Evolutionary conservation across 2,329 filamentous ascomycete genomes (phyloP).

Genomic region (Aspergillus tubingensis): DNA sequence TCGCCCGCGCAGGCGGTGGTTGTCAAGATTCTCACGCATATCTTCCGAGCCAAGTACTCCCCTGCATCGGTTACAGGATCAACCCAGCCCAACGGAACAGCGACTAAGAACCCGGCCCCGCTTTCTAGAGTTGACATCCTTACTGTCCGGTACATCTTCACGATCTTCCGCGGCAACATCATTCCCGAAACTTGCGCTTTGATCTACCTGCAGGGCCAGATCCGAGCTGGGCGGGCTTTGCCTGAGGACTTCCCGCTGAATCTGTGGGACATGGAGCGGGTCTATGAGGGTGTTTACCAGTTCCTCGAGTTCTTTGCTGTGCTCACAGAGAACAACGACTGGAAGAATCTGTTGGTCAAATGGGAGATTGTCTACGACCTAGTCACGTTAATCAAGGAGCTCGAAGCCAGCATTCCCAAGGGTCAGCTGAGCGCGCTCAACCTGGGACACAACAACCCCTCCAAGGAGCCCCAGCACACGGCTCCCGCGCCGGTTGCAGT

Average conservation of each 20-base stretch:
- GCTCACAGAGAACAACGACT: conserved; percentile 79
- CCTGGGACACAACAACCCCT: conserved; percentile 33
- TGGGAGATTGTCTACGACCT: conserved; percentile 92
- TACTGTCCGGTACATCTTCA: conserved; percentile 85
- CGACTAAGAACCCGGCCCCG: conserved; percentile 59
- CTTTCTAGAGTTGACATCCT: conserved; percentile 60
- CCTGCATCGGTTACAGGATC: conserved; percentile 50
- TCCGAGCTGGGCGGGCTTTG: conserved; percentile 72
- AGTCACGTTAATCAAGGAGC: conserved; percentile 78
- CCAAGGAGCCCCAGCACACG: conserved; percentile 35
- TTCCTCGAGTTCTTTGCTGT: conserved; percentile 93
- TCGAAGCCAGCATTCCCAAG: conserved; percentile 86
- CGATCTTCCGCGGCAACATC: conserved; percentile 86
- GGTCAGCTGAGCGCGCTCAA: conserved; percentile 61
- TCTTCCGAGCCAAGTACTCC: conserved; percentile 69
- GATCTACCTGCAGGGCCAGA: conserved; percentile 90
- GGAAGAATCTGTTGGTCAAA: conserved; percentile 80
- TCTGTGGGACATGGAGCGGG: conserved; percentile 95
- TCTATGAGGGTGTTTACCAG: conserved; percentile 91
- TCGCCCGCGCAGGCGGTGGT: conserved; percentile 93
- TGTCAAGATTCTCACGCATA: conserved; percentile 84
- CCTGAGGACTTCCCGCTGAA: conserved; percentile 91
- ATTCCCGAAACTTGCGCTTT: conserved; percentile 93
- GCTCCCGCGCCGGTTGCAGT: conserved; percentile 51
- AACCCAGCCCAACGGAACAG: conserved; percentile 50